Percentiles rank a stretch among this genome's conserved stretches.
Evolutionary conservation across 805 yeast genomes (phyloP).

Genomic region (Metschnikowia sp.): DNA sequence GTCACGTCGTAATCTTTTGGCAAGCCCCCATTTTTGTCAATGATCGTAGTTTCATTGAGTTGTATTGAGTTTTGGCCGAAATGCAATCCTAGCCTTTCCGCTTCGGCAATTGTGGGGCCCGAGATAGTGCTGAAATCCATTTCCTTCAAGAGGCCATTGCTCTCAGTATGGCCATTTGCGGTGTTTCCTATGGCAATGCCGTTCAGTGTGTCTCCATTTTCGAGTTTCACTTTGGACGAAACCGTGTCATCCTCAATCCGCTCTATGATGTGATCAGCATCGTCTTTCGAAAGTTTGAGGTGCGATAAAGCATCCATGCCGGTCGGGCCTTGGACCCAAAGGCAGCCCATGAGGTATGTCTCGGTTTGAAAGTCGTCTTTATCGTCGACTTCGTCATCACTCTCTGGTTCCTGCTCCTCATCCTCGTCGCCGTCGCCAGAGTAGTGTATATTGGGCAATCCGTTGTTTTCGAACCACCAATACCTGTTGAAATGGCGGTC

Average conservation of each 20-base stretch:
- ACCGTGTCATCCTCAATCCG: slow-evolving; percentile 1
- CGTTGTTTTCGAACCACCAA: slow-evolving; percentile 94
- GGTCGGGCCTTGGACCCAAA: slow-evolving; percentile 91
- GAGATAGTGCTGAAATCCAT: slow-evolving; percentile 27
- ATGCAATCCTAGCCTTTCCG: slow-evolving; percentile 26
- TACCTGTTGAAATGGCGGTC: slow-evolving; percentile 84
- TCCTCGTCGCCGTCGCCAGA: slow-evolving; percentile 35
- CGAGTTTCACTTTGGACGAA: not conserved
- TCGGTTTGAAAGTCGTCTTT: slow-evolving; percentile 48
- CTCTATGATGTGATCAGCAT: slow-evolving; percentile 12
- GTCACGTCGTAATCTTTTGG: slow-evolving; percentile 15
- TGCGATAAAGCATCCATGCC: slow-evolving; percentile 39
- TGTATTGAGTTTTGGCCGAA: slow-evolving; percentile 23
- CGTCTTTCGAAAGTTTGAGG: slow-evolving; percentile 14
- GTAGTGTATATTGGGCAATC: slow-evolving; percentile 54
- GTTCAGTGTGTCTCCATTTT: too few species aligned
- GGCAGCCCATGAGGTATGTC: slow-evolving; percentile 72
- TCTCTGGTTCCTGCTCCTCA: slow-evolving; percentile 37
- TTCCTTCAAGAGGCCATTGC: slow-evolving; percentile 12
- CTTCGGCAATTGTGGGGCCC: slow-evolving; percentile 22
- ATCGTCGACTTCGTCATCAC: slow-evolving; percentile 35
- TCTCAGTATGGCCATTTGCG: not conserved
- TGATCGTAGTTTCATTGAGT: slow-evolving; percentile 1
- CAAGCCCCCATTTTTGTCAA: slow-evolving; percentile 15
- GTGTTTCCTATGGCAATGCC: not conserved